phyloP scores from a whole-genome alignment of 192 early-diverging fungal species.

The Coemansia sp. region DNA sequence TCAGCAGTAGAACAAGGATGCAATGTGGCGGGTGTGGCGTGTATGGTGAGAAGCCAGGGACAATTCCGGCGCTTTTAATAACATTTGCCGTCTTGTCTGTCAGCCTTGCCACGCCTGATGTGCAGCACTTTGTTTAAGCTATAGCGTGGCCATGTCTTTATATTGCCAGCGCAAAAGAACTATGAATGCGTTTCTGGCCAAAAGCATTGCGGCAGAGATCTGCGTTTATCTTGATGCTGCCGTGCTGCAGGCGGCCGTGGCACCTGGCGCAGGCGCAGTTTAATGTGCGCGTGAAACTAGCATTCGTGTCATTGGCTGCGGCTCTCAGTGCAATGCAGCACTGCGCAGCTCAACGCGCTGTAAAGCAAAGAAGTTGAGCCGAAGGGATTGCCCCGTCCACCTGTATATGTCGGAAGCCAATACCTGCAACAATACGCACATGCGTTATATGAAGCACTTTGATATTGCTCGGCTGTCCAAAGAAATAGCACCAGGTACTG shows the following conservation, averaged over 20 bases:
- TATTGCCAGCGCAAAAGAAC: constrained; percentile 7
- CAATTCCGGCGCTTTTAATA: constrained; percentile 8
- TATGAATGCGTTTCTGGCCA: constrained; percentile 2
- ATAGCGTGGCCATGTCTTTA: not conserved
- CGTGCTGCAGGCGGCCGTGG: constrained; percentile 8
- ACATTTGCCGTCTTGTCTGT: not conserved
- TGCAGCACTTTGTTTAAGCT: not conserved
- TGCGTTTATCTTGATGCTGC: constrained; percentile 4
- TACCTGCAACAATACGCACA: not conserved
- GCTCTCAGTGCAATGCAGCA: not conserved
- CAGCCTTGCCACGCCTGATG: not conserved
- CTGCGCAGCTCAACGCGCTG: not conserved
- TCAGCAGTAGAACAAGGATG: constrained; percentile 21
- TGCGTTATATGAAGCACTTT: not conserved
- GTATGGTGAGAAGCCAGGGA: constrained; percentile 34
- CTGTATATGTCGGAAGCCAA: too few relatives aligned
- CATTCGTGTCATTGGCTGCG: not conserved
- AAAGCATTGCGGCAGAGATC: not conserved
- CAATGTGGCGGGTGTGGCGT: constrained; percentile 55
- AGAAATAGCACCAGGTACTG: not conserved
- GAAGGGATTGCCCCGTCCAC: not conserved
- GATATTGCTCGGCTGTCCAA: not conserved
- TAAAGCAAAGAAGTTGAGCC: constrained; percentile 1
- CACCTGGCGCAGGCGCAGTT: constrained; percentile 5
- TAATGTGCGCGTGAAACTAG: not conserved